A percentile compares a stretch with the other conserved stretches of the same genome.
Conservation (phyloP, 257 asterid genomes). For the Solanum stenotomum region DNA sequence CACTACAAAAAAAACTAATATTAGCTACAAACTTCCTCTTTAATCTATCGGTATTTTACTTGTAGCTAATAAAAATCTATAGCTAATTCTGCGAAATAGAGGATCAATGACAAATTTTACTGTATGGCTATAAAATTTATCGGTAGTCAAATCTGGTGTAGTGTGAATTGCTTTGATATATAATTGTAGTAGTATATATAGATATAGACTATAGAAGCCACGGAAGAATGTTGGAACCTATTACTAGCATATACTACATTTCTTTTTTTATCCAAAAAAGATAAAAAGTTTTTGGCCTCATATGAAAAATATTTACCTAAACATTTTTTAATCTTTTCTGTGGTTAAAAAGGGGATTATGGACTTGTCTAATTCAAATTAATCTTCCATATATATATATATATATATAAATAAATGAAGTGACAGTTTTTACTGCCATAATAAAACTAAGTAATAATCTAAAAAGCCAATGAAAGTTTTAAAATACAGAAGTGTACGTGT, state of each 20-base stretch:
- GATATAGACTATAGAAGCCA: slow-evolving; percentile 6
- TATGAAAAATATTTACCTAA: background rate
- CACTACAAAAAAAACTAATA: background rate
- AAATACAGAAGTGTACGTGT: background rate
- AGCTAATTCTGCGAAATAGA: background rate
- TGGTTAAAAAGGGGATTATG: background rate
- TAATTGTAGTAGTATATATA: background rate
- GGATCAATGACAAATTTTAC: too few species aligned
- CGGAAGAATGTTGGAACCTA: slow-evolving; percentile 29
- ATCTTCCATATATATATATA: background rate
- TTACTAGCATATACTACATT: background rate
- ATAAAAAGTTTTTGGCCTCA: background rate
- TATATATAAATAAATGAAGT: too few species aligned
- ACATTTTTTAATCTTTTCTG: background rate
- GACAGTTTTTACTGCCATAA: background rate
- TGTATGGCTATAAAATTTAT: background rate
- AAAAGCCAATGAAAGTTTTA: background rate
- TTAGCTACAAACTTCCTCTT: background rate
- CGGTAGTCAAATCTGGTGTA: fast-evolving
- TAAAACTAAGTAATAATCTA: background rate
- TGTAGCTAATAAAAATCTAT: background rate
- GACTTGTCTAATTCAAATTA: background rate
- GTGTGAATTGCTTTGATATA: background rate
- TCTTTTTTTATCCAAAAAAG: background rate
- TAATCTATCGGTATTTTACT: background rate